Evolutionary conservation across 192 early-diverging fungal genomes (phyloP), one percentile per base, ranked within the genome.

Genomic region (Gaertneriomyces semiglobifer): DNA sequence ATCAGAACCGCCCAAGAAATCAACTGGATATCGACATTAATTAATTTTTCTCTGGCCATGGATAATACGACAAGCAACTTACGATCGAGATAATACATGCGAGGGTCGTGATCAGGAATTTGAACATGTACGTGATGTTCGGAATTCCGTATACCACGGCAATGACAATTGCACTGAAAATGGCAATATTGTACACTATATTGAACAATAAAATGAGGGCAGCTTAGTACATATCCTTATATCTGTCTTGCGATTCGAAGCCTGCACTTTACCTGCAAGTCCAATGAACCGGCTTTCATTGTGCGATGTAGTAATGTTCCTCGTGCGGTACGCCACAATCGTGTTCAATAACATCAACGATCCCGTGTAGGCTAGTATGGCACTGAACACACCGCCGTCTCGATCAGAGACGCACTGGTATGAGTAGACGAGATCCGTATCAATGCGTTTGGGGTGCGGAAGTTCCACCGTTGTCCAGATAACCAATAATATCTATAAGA

Each of bases 331-430:
- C 48, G 48, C 48, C 48, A 50, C 48, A 18, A 50, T 50, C 48
- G 48, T 50, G 48, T 50, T 50, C 12, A 50, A n/a, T 18, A 50
- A 18, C 48, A 50, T 50, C 48, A 50, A 50, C 12, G 48, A 50
- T 12, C 48, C 48, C 18, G 48, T 50, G 2, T 50, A 50, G 18
- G 48, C 48, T 18, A 50, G 2, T 50, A 50, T 50, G 1, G 48
- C 48, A n/a, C 11, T 50, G 18, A 50, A 50, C 0, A 18, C 11
- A n/a, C 48, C 48, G 18, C 1, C 48, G 18, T 50, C 48, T 12
- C 48, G 12, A 18, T 50, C 18, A 0, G 48, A 50, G 3, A 50
- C 18, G 48, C 48, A 50, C 11, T 18, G 48, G 48, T 2, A 50
- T n/a, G 48, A 50, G 48, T n/a, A 50, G 11, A 12, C 48, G 48